A percentile compares a stretch with the other conserved stretches of the same genome.
phyloP scores from a whole-genome alignment of 1,284 basidiomycete genomes.

The Microbotryum intermedium region DNA sequence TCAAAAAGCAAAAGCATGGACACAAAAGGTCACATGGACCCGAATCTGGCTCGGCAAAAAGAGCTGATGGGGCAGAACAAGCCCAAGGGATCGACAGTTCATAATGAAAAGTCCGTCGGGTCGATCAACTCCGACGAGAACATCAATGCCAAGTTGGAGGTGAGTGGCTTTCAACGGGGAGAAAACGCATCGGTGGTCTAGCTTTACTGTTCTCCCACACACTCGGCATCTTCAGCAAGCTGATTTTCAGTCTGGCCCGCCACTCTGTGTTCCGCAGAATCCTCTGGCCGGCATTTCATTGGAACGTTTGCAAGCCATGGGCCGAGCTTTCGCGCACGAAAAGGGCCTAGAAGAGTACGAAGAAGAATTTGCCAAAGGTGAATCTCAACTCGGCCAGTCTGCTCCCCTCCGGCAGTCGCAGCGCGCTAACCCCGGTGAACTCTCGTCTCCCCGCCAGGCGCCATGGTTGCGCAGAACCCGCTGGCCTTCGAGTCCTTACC shows the following conservation, averaged over 20 bases:
- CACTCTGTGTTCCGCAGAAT: conserved; percentile 11
- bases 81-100: too few relatives aligned
- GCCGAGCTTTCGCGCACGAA: conserved; percentile 26
- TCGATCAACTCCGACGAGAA: too few relatives aligned
- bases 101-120: too few relatives aligned
- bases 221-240: too few relatives aligned
- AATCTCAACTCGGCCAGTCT: too few relatives aligned
- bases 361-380: conserved; percentile 23
- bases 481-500: conserved; percentile 30
- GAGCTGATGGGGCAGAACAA: too few relatives aligned
- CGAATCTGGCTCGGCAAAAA: too few relatives aligned
- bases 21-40: not conserved
- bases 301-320: conserved; percentile 29
- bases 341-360: conserved; percentile 21
- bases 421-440: conserved; percentile 6
- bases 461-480: conserved; percentile 24
- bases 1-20: not conserved
- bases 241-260: too few relatives aligned
- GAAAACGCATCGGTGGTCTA: too few relatives aligned
- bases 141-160: too few relatives aligned
- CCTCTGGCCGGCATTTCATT: conserved; percentile 30
- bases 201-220: too few relatives aligned
- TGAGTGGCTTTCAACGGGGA: too few relatives aligned
- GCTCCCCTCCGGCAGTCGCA: not conserved
- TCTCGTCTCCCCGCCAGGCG: conserved; percentile 1